Evolutionary conservation across 2,329 filamentous ascomycete genomes (phyloP), one percentile per base, ranked within the genome.

Genomic region (Rhinocladiella similis): DNA sequence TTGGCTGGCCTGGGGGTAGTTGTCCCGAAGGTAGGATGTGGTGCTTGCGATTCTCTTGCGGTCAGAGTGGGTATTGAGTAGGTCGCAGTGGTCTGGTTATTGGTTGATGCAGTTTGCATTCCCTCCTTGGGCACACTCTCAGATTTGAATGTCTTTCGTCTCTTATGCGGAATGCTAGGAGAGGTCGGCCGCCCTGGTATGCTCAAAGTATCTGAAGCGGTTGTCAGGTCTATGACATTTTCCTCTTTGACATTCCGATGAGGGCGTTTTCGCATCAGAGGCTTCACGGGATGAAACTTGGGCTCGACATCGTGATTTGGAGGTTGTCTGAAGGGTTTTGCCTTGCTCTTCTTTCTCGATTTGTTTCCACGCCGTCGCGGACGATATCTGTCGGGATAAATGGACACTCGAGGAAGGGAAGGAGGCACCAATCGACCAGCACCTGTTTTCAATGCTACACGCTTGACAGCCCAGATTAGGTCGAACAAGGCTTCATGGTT

Each of bases 301-400:
- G 49, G 45, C 33, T 53, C 47, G 19, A 57, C 18, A 5, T 18
- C 16, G 12, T 51, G 50, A 27, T 50, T 49, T 4, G 19, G 12
- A 14, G 46, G 39, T 20, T 25, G 39, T 20, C 29, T 50, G 22
- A 16, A 48, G 12, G 60, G 33, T 6, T 25, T 42, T 10, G 54
- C 18, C 22, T 56, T 50, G 25, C 54, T 54, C 50, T 57, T 63
- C 36, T 47, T 57, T n/a, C 42, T 63, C 19, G 54, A 60, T 25
- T 63, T 64, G 35, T 61, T 58, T 20, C 54, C 51, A 18, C 42
- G n/a, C 2, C 55, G 56, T 18, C 48, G 53, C 2, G 63, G 62
- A n/a, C 63, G 57, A 59, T 64, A 64, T 48, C 58, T 55, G 39
- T 65, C 62, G 35, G 63, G 63, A 42, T 65, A 65, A 19, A 64